Evolutionary conservation across 768 basidiomycete species (phyloP).

Genomic region (Lentinus brumalis): DNA sequence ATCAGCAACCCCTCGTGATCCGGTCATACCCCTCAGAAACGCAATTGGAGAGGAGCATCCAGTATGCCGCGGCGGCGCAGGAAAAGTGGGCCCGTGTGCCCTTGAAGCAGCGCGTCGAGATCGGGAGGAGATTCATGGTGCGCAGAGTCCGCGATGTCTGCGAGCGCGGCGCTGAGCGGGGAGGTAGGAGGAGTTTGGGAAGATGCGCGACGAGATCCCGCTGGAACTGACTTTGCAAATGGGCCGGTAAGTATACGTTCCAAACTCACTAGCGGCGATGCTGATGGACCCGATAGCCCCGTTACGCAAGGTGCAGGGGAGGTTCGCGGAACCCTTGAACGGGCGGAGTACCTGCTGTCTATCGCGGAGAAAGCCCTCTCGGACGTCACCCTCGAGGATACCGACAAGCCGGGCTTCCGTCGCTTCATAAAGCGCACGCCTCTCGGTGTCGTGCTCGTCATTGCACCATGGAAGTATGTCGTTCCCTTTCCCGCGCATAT

Average conservation of each 20-base stretch:
- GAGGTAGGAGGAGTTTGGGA: conserved; percentile 51
- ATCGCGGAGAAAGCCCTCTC: conserved; percentile 77
- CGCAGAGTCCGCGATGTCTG: conserved; percentile 27
- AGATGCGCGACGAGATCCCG: conserved; percentile 60
- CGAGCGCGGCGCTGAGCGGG: conserved; percentile 33
- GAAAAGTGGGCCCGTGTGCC: conserved; percentile 66
- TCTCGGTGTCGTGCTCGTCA: conserved; percentile 83
- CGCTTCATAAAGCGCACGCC: conserved; percentile 84
- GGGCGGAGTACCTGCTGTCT: conserved; percentile 81
- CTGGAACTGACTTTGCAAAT: conserved; percentile 86
- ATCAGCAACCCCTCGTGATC: conserved; percentile 66
- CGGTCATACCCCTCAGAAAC: conserved; percentile 61
- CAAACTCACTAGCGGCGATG: background rate
- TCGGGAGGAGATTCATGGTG: conserved; percentile 73
- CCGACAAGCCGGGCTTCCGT: conserved; percentile 81
- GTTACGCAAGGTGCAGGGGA: conserved; percentile 79
- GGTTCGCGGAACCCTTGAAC: conserved; percentile 76
- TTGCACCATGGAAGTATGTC: conserved; percentile 91
- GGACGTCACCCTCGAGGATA: conserved; percentile 73
- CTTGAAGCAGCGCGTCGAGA: conserved; percentile 63
- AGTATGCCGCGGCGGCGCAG: conserved; percentile 65
- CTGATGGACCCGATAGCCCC: conserved; percentile 52
- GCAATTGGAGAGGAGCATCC: conserved; percentile 65
- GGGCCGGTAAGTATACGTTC: conserved; percentile 65
- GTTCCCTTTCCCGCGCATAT: background rate